These are phyloP conservation scores for Polygonum maritimum DNA, from an alignment of 148 eudicot species.

Conservation along the genomic window DNA sequence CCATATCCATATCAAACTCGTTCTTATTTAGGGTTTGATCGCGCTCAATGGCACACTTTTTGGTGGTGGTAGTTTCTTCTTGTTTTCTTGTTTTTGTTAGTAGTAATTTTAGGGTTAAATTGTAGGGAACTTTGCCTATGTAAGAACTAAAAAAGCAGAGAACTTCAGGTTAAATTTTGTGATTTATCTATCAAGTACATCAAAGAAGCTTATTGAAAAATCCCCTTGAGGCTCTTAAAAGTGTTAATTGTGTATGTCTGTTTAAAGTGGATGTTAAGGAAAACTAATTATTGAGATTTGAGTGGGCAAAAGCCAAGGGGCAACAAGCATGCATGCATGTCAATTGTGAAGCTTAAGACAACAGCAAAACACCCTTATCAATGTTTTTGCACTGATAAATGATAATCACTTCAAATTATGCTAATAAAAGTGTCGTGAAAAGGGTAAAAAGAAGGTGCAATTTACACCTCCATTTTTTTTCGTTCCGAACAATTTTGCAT, in stretches of 20 bases:
- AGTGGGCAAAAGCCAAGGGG: not conserved
- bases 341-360: conserved; percentile 6
- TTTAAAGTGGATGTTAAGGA: not conserved
- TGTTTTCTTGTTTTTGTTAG: no score
- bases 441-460: not conserved
- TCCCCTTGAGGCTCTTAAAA: no score
- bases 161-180: no score
- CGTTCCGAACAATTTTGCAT: no score
- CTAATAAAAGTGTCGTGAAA: not conserved
- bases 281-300: conserved; percentile 5
- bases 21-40: no score
- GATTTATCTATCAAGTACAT: not conserved
- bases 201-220: not conserved
- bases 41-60: no score
- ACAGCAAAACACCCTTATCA: conserved; percentile 7
- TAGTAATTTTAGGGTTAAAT: no score
- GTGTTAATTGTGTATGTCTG: not conserved
- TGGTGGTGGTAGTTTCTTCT: no score
- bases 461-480: not conserved
- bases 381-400: not conserved
- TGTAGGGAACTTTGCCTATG: no score
- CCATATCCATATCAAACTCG: no score
- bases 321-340: conserved; percentile 7
- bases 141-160: no score
- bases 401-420: not conserved